Percentiles rank a stretch among this genome's conserved stretches.
Evolutionary conservation across 2,329 filamentous ascomycete genomes (phyloP).

Genomic region (Colletotrichum tamarilloi): DNA sequence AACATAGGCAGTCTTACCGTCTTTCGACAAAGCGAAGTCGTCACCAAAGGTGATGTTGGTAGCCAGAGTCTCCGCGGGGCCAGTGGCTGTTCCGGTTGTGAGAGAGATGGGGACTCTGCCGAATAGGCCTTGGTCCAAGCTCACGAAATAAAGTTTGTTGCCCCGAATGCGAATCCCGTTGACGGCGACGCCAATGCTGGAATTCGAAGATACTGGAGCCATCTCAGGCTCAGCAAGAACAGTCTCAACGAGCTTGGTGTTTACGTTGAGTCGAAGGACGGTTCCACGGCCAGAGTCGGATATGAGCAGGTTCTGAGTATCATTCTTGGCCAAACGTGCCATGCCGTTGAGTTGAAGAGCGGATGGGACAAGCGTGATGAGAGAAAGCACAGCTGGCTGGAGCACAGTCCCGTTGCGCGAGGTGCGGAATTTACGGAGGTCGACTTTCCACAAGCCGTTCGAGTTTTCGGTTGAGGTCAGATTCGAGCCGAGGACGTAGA

Average conservation of each 20-base stretch:
- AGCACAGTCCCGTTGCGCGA: not conserved
- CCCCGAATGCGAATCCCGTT: conserved; percentile 18
- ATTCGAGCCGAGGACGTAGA: conserved; percentile 37
- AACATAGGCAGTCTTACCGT: conserved; percentile 10
- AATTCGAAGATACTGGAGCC: not conserved
- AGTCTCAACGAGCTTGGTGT: conserved; percentile 32
- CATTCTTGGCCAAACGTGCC: conserved; percentile 28
- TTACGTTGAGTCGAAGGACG: conserved; percentile 34
- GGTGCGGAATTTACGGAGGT: conserved; percentile 24
- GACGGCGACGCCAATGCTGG: not conserved
- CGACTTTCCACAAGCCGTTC: conserved; percentile 31
- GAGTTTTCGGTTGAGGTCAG: conserved; percentile 23
- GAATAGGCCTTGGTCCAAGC: conserved; percentile 19
- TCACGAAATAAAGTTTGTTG: conserved; percentile 10
- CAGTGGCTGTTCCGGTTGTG: not conserved
- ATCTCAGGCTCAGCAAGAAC: conserved; percentile 33
- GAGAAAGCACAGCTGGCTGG: conserved; percentile 3
- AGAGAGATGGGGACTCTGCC: conserved; percentile 2
- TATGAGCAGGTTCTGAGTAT: conserved; percentile 36
- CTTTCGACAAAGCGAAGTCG: conserved; percentile 18
- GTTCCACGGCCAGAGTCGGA: conserved; percentile 37
- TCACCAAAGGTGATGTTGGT: conserved; percentile 16
- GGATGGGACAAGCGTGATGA: conserved; percentile 29
- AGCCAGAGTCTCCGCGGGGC: not conserved
- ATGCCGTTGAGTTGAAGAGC: conserved; percentile 39